Evolutionary conservation across 2,329 filamentous ascomycete genomes (phyloP), one percentile per base, ranked within the genome.

Genomic region (Trichoderma simmonsii): DNA sequence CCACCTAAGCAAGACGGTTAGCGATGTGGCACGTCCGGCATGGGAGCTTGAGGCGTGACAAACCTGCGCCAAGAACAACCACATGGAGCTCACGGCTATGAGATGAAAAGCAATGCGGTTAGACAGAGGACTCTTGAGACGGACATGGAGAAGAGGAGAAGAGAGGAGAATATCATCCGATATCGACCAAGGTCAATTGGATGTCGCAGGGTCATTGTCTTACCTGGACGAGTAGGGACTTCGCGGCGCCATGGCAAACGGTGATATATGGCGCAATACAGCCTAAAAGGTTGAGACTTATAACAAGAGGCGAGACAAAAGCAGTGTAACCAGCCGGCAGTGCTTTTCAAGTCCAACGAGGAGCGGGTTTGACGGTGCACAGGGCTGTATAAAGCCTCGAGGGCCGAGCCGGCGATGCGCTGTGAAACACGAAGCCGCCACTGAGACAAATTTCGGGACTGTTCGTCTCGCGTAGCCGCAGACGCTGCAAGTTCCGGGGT

Each of bases 11-110:
- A 94, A 81, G 71, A 77, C 72, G 2, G 34, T 68, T 60, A 68
- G 54, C 54, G 56, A 32, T 39, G 36, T 77, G 83, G 80, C 26
- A 65, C 56, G 65, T 73, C 73, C 51, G 18, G 12, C 24, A 3
- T 11, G 18, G 30, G 28, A 30, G 12, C 57, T 32, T 12, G 30
- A 56, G 67, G 21, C 28, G 28, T 48, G 70, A 83, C 88, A 79
- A 83, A 92, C 91, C 92, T 85, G 92, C 91, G 80, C 93, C 93
- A 76, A 95, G 86, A 74, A 95, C 93, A 77, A 94, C 93, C 79
- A 94, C 92, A 81, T 94, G 91, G 80, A 94, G 93, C 85, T 95
- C 92, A 78, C 91, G 90, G 82, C 91, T 92, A 75, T 65, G 21
- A 36, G 9, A 21, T n/a, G 57, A 54, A 14, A 51, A 61, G 3